phyloP scores from a whole-genome alignment of 108 stramenopile species.

The Fragilaria radians region DNA sequence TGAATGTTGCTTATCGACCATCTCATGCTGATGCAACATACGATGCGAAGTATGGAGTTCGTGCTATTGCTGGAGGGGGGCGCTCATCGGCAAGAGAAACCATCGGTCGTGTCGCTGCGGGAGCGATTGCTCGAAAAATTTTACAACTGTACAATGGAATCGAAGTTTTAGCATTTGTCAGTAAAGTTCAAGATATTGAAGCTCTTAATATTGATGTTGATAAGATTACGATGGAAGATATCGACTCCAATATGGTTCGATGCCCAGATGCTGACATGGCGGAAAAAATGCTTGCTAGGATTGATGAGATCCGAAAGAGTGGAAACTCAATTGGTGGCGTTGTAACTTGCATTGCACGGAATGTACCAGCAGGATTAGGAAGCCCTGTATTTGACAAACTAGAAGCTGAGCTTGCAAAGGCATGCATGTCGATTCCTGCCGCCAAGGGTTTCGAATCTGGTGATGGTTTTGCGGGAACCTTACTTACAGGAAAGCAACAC shows the following conservation, averaged over 20 bases:
- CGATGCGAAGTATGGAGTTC: constrained; percentile 98
- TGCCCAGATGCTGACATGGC: constrained; percentile 86
- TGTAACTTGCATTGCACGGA: constrained; percentile 88
- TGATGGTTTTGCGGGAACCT: constrained; percentile 92
- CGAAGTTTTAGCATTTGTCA: constrained; percentile 92
- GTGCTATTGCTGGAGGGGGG: constrained; percentile 96
- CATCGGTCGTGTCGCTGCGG: constrained; percentile 98
- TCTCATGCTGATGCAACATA: constrained; percentile 98
- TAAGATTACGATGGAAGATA: constrained; percentile 89
- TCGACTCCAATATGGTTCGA: constrained; percentile 94
- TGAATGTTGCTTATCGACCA: constrained; percentile 94
- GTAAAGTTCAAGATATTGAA: constrained; percentile 85
- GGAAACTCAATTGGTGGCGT: constrained; percentile 98
- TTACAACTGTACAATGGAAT: constrained; percentile 80
- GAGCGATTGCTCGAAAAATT: constrained; percentile 94
- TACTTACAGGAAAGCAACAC: constrained; percentile 92
- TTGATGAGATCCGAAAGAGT: constrained; percentile 89
- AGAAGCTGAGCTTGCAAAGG: constrained; percentile 98
- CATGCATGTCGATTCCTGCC: constrained; percentile 98
- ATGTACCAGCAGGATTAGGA: constrained; percentile 94
- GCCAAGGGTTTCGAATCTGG: constrained; percentile 99
- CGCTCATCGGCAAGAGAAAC: constrained; percentile 95
- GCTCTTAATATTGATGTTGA: constrained; percentile 72
- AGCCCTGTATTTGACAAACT: constrained; percentile 98
- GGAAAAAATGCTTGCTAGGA: constrained; percentile 86